phyloP scores from a whole-genome alignment of 2,329 filamentous ascomycete genomes.

The Trematosphaeria pertusa region DNA sequence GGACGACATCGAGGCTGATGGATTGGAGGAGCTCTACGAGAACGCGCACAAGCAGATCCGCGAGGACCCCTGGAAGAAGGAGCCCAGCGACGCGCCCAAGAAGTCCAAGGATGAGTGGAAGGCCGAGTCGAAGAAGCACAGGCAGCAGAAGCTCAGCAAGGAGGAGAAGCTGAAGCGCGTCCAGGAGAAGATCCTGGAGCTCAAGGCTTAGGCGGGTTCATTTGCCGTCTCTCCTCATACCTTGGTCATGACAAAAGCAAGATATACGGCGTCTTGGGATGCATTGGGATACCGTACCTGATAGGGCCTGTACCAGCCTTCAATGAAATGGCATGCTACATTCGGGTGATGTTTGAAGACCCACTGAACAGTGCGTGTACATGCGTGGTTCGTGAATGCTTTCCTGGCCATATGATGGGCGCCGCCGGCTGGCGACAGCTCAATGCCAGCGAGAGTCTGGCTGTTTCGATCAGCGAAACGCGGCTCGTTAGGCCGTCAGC shows the following conservation, averaged over 20 bases:
- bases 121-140: slow-evolving; percentile 92
- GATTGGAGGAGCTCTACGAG: slow-evolving; percentile 93
- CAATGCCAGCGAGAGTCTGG: no score
- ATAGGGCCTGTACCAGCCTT: slow-evolving; percentile 40
- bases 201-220: slow-evolving; percentile 59
- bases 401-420: no score
- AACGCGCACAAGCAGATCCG: slow-evolving; percentile 97
- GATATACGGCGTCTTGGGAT: slow-evolving; percentile 45
- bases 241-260: slow-evolving; percentile 44
- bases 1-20: slow-evolving; percentile 94
- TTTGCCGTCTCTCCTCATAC: slow-evolving; percentile 21
- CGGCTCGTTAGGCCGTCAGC: no score
- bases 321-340: slow-evolving; percentile 35
- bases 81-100: slow-evolving; percentile 75
- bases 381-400: no score
- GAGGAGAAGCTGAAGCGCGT: slow-evolving; percentile 83
- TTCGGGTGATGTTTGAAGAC: slow-evolving; percentile 22
- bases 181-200: slow-evolving; percentile 88
- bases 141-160: slow-evolving; percentile 76
- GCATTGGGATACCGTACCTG: slow-evolving; percentile 35
- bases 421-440: no score
- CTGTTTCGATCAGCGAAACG: neutral
- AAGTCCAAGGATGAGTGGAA: slow-evolving; percentile 99
- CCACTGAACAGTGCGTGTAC: no score
- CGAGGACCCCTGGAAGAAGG: slow-evolving; percentile 97